Conservation (phyloP, 306 rosid species). For the Pyrus bretschneideri region DNA sequence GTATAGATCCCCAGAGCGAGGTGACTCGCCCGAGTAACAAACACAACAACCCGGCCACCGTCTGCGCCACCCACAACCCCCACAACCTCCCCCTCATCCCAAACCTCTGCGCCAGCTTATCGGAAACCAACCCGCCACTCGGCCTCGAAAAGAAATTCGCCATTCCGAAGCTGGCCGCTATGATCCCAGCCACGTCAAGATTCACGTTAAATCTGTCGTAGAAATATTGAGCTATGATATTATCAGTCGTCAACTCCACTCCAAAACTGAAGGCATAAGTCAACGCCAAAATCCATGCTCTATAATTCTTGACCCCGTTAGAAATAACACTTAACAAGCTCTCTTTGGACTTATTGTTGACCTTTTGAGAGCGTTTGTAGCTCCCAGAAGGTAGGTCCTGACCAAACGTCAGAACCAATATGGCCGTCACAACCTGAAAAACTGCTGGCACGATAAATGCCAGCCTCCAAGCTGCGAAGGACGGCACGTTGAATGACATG, state of each 20-base stretch:
- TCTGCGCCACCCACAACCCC: conserved; percentile 47
- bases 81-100: conserved; percentile 59
- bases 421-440: conserved; percentile 33
- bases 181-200: conserved; percentile 32
- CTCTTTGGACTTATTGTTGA: not conserved
- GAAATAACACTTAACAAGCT: not conserved
- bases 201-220: conserved; percentile 48
- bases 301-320: conserved; percentile 36
- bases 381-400: conserved; percentile 34
- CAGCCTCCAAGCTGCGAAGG: conserved; percentile 46
- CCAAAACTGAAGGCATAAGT: conserved; percentile 38
- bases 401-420: conserved; percentile 32
- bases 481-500: conserved; percentile 19
- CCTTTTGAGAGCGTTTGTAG: not conserved
- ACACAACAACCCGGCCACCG: conserved; percentile 45
- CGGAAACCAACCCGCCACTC: conserved; percentile 44
- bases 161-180: conserved; percentile 59
- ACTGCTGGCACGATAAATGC: conserved; percentile 34
- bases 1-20: conserved; percentile 40
- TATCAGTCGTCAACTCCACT: conserved; percentile 50
- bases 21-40: conserved; percentile 36
- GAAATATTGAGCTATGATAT: conserved; percentile 44
- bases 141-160: conserved; percentile 49
- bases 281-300: conserved; percentile 49
- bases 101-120: conserved; percentile 36